These are phyloP conservation scores for Tetracladium marchalianum DNA, from an alignment of 495 filamentous ascomycete species.

Conservation along the genomic window DNA sequence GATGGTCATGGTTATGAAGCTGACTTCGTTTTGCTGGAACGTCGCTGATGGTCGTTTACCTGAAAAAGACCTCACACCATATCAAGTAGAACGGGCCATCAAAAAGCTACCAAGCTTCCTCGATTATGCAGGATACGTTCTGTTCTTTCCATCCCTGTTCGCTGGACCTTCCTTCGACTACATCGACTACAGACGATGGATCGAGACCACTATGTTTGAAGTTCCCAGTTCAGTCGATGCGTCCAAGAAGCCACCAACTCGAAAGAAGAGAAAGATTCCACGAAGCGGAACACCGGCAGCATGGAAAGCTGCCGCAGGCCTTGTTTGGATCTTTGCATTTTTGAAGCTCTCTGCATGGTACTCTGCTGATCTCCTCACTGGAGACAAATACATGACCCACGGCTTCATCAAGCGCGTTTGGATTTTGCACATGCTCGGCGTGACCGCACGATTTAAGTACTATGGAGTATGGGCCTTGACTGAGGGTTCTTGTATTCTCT, in stretches of 20 bases:
- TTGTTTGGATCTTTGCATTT: slow-evolving; percentile 72
- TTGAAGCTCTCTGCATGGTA: slow-evolving; percentile 64
- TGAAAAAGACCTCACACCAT: slow-evolving; percentile 67
- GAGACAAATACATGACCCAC: slow-evolving; percentile 51
- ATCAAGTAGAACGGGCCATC: slow-evolving; percentile 77
- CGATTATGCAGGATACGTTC: slow-evolving; percentile 79
- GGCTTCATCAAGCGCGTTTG: slow-evolving; percentile 62
- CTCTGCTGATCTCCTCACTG: slow-evolving; percentile 47
- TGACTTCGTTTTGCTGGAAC: slow-evolving; percentile 96
- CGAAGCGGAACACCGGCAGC: slow-evolving; percentile 80
- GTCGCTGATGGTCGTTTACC: slow-evolving; percentile 81
- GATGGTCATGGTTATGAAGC: slow-evolving; percentile 98
- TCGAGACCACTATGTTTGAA: slow-evolving; percentile 91
- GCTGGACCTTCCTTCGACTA: slow-evolving; percentile 89
- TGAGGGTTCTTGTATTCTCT: slow-evolving; percentile 89
- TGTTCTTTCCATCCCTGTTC: slow-evolving; percentile 89
- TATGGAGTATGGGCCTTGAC: slow-evolving; percentile 92
- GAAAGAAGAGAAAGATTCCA: slow-evolving; percentile 91
- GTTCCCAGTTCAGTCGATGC: slow-evolving; percentile 70
- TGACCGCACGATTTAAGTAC: slow-evolving; percentile 79
- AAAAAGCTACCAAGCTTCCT: slow-evolving; percentile 59
- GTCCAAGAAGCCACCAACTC: slow-evolving; percentile 68
- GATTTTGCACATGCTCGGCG: slow-evolving; percentile 69
- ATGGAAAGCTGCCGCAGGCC: slow-evolving; percentile 59
- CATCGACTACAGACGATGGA: slow-evolving; percentile 82